Base-by-base conservation (phyloP, 2,329 filamentous ascomycete genomes). In the Ceratocystis ficicola region DNA sequence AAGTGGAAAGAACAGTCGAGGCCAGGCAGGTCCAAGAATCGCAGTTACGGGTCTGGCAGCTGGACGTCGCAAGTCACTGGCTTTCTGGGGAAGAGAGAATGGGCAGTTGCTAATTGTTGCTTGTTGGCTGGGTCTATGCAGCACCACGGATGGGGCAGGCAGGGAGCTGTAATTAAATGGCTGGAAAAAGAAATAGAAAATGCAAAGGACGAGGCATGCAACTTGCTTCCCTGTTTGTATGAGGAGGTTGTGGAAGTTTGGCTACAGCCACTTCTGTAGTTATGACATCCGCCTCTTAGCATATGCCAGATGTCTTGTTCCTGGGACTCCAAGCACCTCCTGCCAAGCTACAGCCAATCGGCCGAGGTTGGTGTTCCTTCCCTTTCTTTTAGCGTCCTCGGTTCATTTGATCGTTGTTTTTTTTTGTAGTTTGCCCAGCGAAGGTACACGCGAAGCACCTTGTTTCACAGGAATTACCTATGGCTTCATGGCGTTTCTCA, bases 161-260 rank as follows among this genome's bases (percentile, higher is more conserved):
- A 69, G 44, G 65, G 66, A 64, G 15, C 36, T 52, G 25, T 52
- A 69, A 44, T 66, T 36, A 44, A 64, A 65, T 28, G 57, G 62
- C 48, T 62, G 41, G 66, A 59, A 60, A 69, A 66, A 65, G 62
- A 50, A 69, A 65, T 61, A 44, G 65, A 62, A 60, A 66, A 55
- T 48, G n/a, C 46, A 36, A 48, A 41, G 15, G 36, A n/a, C 50
- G 10, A 57, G 48, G 12, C 17, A 41, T 15, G 12, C 36, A 41
- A 15, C 36, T 41, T 41, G 36, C 36, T 41, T 41, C 36, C 36
- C 36, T 41, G 36, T 41, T 41, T 12, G 36, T 41, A 41, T 41
- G 36, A 4, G 12, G 36, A 41, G 36, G 36, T 41, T 3, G 36
- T 10, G 36, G 36, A 41, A 28, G 22, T 15, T 6, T n/a, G 22